Evolutionary conservation across 345 rosid genomes (phyloP).

Genomic region (Lepidium africanum): DNA sequence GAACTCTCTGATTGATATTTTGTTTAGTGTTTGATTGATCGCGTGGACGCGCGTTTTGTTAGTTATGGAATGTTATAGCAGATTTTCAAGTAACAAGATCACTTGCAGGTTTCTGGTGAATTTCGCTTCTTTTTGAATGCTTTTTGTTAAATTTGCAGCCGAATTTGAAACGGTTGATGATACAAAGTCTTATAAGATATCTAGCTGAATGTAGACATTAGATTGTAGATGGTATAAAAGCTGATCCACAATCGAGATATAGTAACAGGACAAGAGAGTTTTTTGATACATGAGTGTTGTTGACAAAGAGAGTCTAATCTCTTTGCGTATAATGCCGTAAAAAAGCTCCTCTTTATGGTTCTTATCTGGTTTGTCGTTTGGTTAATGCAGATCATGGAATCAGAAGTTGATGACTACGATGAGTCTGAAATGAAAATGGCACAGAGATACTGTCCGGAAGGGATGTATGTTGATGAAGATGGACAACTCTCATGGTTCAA

Average conservation of each 20-base stretch:
- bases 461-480: constrained; percentile 67
- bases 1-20: neutral
- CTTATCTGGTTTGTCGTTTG: neutral
- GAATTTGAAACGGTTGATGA: neutral
- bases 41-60: neutral
- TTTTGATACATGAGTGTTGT: neutral
- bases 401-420: constrained; percentile 42
- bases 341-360: neutral
- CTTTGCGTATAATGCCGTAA: neutral
- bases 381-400: constrained; percentile 40
- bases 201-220: too few relatives aligned
- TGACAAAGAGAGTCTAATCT: neutral
- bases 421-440: constrained; percentile 55
- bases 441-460: constrained; percentile 42
- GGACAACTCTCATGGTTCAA: constrained; percentile 92
- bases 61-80: neutral
- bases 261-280: neutral
- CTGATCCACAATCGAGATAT: neutral
- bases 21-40: neutral
- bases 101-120: neutral
- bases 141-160: neutral
- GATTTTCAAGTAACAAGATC: neutral
- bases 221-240: neutral
- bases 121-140: neutral
- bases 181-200: neutral